Conservation (phyloP, 768 basidiomycete genomes). For the Rhodocollybia butyracea region DNA sequence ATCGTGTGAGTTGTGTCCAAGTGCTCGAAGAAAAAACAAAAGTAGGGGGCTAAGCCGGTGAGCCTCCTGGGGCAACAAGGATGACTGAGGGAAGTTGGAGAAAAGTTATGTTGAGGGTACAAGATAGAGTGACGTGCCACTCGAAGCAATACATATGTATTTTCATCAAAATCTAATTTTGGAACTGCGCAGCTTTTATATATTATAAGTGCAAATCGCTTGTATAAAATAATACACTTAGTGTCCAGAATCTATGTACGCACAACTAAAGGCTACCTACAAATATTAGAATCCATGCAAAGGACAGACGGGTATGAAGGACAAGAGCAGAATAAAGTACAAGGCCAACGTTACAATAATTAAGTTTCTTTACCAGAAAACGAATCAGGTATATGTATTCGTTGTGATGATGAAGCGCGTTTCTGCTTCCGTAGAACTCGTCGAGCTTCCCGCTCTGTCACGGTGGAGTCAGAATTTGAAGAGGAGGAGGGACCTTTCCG, state of each 20-base stretch:
- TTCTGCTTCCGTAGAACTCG: constrained; percentile 52
- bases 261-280: neutral
- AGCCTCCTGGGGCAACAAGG: neutral
- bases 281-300: constrained; percentile 1
- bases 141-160: too few species aligned
- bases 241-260: neutral
- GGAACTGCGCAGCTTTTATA: neutral
- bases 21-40: neutral
- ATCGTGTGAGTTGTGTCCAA: neutral
- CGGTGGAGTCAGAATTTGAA: constrained; percentile 12
- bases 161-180: neutral
- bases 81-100: neutral
- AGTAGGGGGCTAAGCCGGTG: neutral
- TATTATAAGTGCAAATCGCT: neutral
- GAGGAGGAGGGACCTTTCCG: constrained; percentile 19
- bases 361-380: constrained; percentile 1
- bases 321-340: neutral
- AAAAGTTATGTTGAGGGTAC: neutral
- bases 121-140: too few species aligned
- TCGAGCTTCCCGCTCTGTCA: constrained; percentile 29
- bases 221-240: neutral
- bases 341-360: neutral
- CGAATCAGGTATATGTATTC: neutral
- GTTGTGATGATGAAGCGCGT: constrained; percentile 39
- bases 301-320: constrained; percentile 1